These are phyloP conservation scores for Candida buenavistaensis DNA, from an alignment of 1,139 yeast genomes.

Conservation along the genomic window DNA sequence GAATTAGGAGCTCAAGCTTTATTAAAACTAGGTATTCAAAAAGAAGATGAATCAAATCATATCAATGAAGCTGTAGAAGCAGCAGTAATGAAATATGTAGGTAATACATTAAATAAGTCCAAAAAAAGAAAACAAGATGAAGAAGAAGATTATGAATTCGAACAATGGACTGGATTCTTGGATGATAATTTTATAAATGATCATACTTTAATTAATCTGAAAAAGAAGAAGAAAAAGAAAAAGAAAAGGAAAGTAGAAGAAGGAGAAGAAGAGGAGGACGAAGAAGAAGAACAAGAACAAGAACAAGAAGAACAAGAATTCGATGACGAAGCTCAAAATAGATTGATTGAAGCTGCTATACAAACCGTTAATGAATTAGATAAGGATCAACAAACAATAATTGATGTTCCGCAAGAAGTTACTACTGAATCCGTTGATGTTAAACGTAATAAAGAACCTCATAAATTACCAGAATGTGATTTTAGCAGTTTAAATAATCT, in stretches of 20 bases:
- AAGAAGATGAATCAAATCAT: conserved; percentile 18
- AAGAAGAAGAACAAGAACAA: conserved; percentile 54
- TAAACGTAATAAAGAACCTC: conserved; percentile 4
- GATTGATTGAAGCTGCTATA: conserved; percentile 55
- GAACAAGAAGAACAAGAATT: conserved; percentile 18
- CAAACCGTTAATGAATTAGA: conserved; percentile 65
- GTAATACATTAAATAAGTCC: conserved; percentile 55
- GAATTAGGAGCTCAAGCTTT: conserved; percentile 47
- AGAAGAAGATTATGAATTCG: conserved; percentile 40
- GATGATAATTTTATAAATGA: conserved; percentile 27
- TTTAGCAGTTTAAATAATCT: conserved; percentile 30
- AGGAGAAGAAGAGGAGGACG: conserved; percentile 1
- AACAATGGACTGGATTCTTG: conserved; percentile 55
- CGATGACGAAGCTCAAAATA: not conserved
- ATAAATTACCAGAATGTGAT: conserved; percentile 8
- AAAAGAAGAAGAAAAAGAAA: conserved; percentile 1
- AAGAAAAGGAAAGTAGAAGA: not conserved
- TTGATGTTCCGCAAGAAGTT: too few relatives aligned
- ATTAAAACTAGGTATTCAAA: conserved; percentile 4
- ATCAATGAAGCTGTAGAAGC: conserved; percentile 62
- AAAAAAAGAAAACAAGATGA: conserved; percentile 16
- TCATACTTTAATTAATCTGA: conserved; percentile 1
- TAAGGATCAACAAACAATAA: too few relatives aligned
- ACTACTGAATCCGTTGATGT: conserved; percentile 25
- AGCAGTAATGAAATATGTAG: conserved; percentile 73